Conservation (phyloP, 306 rosid genomes). For the Ochetophila trinervis region DNA sequence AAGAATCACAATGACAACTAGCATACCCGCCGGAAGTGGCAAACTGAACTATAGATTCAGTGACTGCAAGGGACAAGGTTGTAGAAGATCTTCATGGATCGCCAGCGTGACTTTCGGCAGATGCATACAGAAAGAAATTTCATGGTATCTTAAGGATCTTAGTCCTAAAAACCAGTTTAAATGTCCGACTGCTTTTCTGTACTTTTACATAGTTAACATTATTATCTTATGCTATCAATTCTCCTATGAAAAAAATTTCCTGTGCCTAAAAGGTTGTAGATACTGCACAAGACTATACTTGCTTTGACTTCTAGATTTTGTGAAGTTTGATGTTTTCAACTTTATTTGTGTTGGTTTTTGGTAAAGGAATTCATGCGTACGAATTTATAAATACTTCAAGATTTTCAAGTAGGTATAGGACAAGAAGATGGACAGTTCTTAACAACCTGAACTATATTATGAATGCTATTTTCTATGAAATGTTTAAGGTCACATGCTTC, state of each 20-base stretch:
- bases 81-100: constrained; percentile 39
- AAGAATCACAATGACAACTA: constrained; percentile 57
- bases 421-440: background rate
- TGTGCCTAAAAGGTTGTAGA: no score
- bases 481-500: background rate
- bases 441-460: background rate
- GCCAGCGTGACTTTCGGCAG: constrained; percentile 37
- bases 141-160: constrained; percentile 42
- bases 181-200: background rate
- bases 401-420: no score
- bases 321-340: no score
- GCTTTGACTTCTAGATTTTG: no score
- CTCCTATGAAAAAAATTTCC: no score
- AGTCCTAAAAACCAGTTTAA: background rate
- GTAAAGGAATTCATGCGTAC: no score
- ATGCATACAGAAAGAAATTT: constrained; percentile 43
- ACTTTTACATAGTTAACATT: background rate
- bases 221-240: background rate
- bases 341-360: no score
- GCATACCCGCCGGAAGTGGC: constrained; percentile 56
- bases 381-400: no score
- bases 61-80: constrained; percentile 40
- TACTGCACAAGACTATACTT: no score
- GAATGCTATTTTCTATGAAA: background rate
- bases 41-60: constrained; percentile 34